Base-by-base conservation (phyloP, 352 stramenopile genomes). In the Phytopythium helicoides region DNA sequence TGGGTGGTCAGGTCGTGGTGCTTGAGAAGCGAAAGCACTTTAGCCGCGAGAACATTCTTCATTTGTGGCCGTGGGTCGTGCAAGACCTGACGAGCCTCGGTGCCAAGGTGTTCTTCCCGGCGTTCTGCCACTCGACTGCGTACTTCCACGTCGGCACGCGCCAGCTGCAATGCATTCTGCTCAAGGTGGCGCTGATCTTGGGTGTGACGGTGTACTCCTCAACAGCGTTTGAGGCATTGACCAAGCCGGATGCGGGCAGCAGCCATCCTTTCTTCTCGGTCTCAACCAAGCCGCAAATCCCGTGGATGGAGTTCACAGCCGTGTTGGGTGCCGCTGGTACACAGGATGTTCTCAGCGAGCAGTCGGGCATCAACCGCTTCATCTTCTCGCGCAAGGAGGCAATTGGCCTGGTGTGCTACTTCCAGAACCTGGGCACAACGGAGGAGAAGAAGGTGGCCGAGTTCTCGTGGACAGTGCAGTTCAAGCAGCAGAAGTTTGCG, bases 391-490 rank as follows among this genome's bases (percentile, higher is more conserved):
- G 77, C 23, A 92, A 89, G 55, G 77, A 89, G 36, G 84, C 84
- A 8, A 87, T 92, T 21, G 84, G 84, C 15, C 73, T 92, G 22
- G 76, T 94, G 45, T 89, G 82, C 61, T 92, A 89, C 62, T 87
- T 94, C 59, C 76, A 73, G 9, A 92, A 92, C 62, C 56, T 71
- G 18, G 68, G 73, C 40, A 84, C 76, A 28, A 76, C 74, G 16
- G 82, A 90, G 46, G 82, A 92, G 68, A 87, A 86, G 68, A 75
- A 77, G 51, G 75, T 92, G 53, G 64, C 66, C 28, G 77, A 92
- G 66, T 92, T 92, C 50, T 92, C 82, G 54, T 92, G 82, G 82
- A 89, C 78, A 21, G 78, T 89, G 44, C 82, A 92, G 68, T 92
- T 90, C 67, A 92, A 92, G 60, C 76, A 92, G 64, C 69, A 86